Percentiles rank a stretch among this genome's conserved stretches.
Evolutionary conservation across 192 early-diverging fungal species (phyloP).

Genomic region (Phycomyces blakesleeanus): DNA sequence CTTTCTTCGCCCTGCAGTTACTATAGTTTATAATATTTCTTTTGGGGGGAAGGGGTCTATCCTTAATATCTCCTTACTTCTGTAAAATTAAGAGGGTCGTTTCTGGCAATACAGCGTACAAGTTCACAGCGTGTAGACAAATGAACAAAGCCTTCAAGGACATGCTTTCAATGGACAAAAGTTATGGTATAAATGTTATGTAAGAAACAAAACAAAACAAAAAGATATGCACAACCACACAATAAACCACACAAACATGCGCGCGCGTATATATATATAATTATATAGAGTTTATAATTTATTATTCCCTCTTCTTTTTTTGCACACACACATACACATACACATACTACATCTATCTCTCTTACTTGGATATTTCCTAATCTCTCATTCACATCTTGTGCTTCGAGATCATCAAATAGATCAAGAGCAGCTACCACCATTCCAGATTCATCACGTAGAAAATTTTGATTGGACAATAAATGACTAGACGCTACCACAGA

Average conservation of each 20-base stretch:
- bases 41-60: no score
- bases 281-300: no score
- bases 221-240: no score
- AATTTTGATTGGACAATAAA: background rate
- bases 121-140: conserved; percentile 19
- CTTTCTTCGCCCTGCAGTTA: background rate
- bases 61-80: conserved; percentile 4
- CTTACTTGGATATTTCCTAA: background rate
- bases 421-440: conserved; percentile 6
- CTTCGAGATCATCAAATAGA: conserved; percentile 15
- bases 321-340: no score
- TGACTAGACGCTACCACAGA: background rate
- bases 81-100: conserved; percentile 9
- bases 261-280: no score
- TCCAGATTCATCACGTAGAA: conserved; percentile 3
- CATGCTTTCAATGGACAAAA: background rate
- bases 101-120: background rate
- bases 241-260: no score
- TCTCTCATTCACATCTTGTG: background rate
- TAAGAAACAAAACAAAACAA: no score
- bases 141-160: conserved; percentile 22
- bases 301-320: conserved; percentile 1
- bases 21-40: background rate
- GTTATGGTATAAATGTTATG: no score
- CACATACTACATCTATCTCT: background rate